Evolutionary conservation across 768 basidiomycete species (phyloP), one percentile per base, ranked within the genome.

Genomic region (Rhizopogon vesiculosus): DNA sequence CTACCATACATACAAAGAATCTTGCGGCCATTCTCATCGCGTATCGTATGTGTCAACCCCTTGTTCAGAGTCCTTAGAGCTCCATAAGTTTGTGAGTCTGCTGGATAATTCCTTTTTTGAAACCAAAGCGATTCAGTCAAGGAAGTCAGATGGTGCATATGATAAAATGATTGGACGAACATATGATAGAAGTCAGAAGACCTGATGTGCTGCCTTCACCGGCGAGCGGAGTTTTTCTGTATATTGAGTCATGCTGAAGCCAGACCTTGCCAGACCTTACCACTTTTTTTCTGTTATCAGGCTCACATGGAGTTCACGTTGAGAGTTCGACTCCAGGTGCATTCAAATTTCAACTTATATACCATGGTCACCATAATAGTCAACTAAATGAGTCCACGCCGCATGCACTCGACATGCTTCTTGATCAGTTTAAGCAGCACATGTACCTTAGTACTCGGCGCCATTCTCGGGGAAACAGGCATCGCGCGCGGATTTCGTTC

Each of bases 401-500:
- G 74, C 97, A 99, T 99, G 76, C 97, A 99, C 13, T 86, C 82
- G 49, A 93, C 76, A 9, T 98, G 96, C 56, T 77, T 81, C 64
- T 84, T 79, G 4, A 99, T 80, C 43, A 93, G 73, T 51, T 89
- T 31, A 25, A 25, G 22, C 83, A 64, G 78, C 83, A 75, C 97
- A 98, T 67, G 87, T 86, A 56, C 86, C 87, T 55, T n/a, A n/a
- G n/a, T 82, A 78, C 7, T 89, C 88, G 56, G 82, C 81, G 19
- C 78, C 71, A 4, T 78, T 65, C 55, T 83, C 81, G 57, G 98
- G 76, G 78, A 97, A 98, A 72, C 97, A 99, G 60, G 22, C 22
- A 70, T 99, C 97, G 10, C 97, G 82, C 16, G 79, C 80, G 1
- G 87, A 82, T 71, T 98, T 98, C 2, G 94, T 96, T 63, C 93